These are phyloP conservation scores for Monosporascus sp. DNA, from an alignment of 2,329 filamentous ascomycete genomes.

Conservation along the genomic window DNA sequence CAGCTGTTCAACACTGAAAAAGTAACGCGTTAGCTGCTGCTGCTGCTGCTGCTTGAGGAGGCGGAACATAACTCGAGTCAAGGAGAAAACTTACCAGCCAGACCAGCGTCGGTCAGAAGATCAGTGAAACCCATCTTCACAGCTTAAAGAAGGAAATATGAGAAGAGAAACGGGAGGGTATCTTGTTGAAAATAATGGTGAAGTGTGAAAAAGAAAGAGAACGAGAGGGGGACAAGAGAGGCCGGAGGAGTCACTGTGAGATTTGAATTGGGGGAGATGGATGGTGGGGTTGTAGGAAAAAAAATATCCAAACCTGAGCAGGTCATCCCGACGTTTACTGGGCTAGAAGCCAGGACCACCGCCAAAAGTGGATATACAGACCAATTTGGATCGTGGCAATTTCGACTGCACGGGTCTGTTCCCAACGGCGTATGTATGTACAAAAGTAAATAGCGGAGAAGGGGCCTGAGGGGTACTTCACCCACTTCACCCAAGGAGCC, in stretches of 20 bases:
- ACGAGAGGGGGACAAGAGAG: neutral
- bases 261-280: neutral
- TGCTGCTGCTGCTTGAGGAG: constrained; percentile 5
- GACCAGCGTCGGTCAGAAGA: constrained; percentile 50
- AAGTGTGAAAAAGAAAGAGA: constrained; percentile 12
- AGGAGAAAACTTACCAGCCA: constrained; percentile 38
- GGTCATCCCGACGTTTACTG: neutral
- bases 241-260: neutral
- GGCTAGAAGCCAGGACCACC: neutral
- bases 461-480: too few relatives aligned
- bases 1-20: constrained; percentile 50
- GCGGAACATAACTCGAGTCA: constrained; percentile 1
- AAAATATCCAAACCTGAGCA: neutral
- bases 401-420: too few relatives aligned
- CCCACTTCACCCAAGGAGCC: too few relatives aligned
- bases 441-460: too few relatives aligned
- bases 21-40: constrained; percentile 9
- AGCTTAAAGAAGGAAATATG: constrained; percentile 12
- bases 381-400: neutral
- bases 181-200: constrained; percentile 21
- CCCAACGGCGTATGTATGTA: too few relatives aligned
- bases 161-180: constrained; percentile 19
- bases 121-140: constrained; percentile 56
- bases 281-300: neutral
- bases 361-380: neutral